Base-by-base conservation (phyloP, 495 filamentous ascomycete species). In the Parachaetomium inaequale region DNA sequence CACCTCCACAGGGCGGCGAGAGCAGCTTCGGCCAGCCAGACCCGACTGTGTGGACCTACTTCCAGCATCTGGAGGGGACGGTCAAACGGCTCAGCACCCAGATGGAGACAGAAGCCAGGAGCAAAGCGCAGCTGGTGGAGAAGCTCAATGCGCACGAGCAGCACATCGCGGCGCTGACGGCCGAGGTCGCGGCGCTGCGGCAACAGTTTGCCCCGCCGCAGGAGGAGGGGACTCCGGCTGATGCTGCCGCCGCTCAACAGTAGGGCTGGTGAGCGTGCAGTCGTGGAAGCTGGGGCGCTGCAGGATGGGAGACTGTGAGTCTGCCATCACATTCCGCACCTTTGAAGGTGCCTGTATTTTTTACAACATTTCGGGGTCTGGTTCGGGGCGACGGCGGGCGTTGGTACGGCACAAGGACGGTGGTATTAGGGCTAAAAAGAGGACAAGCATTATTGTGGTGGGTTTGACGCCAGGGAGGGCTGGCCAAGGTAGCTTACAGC, bases 21-120 rank as follows among this genome's bases (percentile, higher is more conserved):
- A 78, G n/a, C 49, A 31, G 80, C 17, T 79, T 79, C 54, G 70
- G 75, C 7, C 58, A 40, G 23, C 43, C 47, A n/a, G 80, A 83
- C 31, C 72, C 74, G 49, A 72, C 72, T 19, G 61, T 83, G 11
- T 81, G 76, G 78, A 62, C 75, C 5, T 83, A 82, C 64, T 75
- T 82, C 49, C 79, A 81, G 40, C 73, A 70, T n/a, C 71, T 83
- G 14, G 81, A 84, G 42, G 78, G 78, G 3, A 73, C 75, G 64
- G 68, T 82, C 14, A 77, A 79, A 55, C 59, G 68, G 26, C 68
- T 78, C 40, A 63, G 64, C 10, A 69, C 74, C 10, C 69, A 76
- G 55, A 61, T 76, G 21, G 64, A 68, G 7, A 65, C 53, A 2
- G 62, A 61, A 21, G 59, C 42, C 32, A 64, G 65, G 43, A 61